Evolutionary conservation across 768 basidiomycete species (phyloP).

Genomic region (Mycena belliarum): DNA sequence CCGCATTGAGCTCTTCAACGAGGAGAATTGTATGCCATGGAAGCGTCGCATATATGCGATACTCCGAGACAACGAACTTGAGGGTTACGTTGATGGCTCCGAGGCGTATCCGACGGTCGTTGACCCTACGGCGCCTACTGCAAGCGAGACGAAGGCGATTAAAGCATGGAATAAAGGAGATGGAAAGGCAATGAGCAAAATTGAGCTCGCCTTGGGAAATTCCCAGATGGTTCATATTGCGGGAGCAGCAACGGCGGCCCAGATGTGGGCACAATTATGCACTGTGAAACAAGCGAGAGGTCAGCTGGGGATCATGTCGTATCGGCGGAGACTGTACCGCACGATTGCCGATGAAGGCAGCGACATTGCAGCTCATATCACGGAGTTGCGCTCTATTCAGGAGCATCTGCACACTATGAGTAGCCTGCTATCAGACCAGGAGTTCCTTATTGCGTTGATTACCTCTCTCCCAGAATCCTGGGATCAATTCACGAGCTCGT

Average conservation of each 20-base stretch:
- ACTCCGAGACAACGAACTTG: conserved; percentile 14
- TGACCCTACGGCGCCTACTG: conserved; percentile 3
- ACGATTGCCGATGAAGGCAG: conserved; percentile 5
- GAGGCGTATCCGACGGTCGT: conserved; percentile 3
- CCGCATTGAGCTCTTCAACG: conserved; percentile 15
- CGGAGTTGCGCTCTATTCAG: background rate
- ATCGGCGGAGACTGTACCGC: conserved; percentile 4
- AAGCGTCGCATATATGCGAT: conserved; percentile 4
- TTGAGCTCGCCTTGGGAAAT: conserved; percentile 12
- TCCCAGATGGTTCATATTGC: conserved; percentile 15
- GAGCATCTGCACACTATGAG: conserved; percentile 7
- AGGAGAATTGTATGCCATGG: conserved; percentile 1
- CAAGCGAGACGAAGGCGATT: conserved; percentile 4
- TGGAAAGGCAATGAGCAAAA: conserved; percentile 8
- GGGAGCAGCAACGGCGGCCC: background rate
- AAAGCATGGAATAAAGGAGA: background rate
- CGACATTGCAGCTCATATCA: background rate
- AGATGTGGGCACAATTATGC: conserved; percentile 7
- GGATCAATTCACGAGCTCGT: conserved; percentile 12
- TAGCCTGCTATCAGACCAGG: conserved; percentile 9
- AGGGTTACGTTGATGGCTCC: conserved; percentile 11
- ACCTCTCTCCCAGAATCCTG: conserved; percentile 10
- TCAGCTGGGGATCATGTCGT: conserved; percentile 8
- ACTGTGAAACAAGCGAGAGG: conserved; percentile 10
- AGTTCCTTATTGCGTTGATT: conserved; percentile 10